A percentile compares a stretch with the other conserved stretches of the same genome.
Conservation (phyloP, 164 flowering plant species). For the Liquidambar formosana region DNA sequence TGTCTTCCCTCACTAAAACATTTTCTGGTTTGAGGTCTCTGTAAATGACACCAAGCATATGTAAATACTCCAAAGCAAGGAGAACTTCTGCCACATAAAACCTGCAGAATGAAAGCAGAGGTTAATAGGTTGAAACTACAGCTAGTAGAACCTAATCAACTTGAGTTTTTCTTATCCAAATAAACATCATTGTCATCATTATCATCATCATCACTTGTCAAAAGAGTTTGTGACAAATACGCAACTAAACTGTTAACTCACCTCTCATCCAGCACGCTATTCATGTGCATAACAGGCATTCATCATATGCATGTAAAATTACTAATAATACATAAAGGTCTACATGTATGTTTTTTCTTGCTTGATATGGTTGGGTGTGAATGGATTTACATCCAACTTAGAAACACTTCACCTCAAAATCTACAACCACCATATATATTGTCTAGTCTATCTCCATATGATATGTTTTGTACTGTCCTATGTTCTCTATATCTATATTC, state of each 20-base stretch:
- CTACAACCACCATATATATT: no score
- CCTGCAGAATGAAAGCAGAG: slow-evolving; percentile 5
- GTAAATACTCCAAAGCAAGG: slow-evolving; percentile 24
- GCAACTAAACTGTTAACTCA: no score
- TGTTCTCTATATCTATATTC: no score
- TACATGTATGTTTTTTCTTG: background rate
- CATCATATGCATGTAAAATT: background rate
- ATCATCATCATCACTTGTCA: no score
- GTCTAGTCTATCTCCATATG: no score
- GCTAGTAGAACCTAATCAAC: background rate
- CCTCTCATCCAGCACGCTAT: background rate
- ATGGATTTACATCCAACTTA: background rate
- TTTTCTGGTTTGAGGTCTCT: slow-evolving; percentile 29
- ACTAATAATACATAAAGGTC: background rate
- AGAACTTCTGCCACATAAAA: slow-evolving; percentile 28
- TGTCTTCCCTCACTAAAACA: slow-evolving; percentile 23
- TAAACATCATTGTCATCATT: background rate
- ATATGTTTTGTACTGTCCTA: no score
- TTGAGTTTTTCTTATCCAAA: background rate
- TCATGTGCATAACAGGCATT: background rate
- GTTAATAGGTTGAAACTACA: background rate
- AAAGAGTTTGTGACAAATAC: no score
- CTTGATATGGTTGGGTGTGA: background rate
- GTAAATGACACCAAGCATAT: no score
- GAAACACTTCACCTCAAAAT: background rate